These are phyloP conservation scores for Ganoderma sinense DNA, from an alignment of 1,284 basidiomycete species.

Conservation along the genomic window DNA sequence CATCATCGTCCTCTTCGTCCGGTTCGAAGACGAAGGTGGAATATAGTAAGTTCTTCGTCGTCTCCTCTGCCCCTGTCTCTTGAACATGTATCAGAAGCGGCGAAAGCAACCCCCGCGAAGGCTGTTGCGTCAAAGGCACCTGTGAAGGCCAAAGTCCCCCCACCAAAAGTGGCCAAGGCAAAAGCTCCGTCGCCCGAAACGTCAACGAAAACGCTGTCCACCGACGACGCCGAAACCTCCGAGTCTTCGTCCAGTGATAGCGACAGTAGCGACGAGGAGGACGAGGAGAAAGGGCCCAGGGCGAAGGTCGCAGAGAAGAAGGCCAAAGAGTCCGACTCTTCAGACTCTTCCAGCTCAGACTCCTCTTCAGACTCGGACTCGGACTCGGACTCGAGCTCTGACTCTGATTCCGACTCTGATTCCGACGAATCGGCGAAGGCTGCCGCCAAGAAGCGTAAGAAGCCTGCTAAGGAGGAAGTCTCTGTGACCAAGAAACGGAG, in stretches of 20 bases:
- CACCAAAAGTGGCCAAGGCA: constrained; percentile 14
- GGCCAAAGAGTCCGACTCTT: constrained; percentile 27
- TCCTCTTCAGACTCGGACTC: constrained; percentile 34
- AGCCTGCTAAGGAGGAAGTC: constrained; percentile 25
- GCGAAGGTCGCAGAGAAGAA: constrained; percentile 22
- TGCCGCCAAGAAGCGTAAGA: constrained; percentile 10
- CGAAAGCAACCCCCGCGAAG: constrained; percentile 1
- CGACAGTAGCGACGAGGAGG: constrained; percentile 14
- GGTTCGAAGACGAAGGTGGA: constrained; percentile 12
- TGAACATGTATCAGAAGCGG: neutral
- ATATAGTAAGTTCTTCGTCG: constrained; percentile 7
- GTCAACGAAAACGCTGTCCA: constrained; percentile 38
- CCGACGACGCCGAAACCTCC: constrained; percentile 25
- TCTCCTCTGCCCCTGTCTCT: neutral
- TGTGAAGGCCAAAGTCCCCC: neutral
- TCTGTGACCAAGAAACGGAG: constrained; percentile 67
- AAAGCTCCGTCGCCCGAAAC: constrained; percentile 21
- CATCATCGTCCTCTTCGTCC: constrained; percentile 12
- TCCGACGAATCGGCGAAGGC: constrained; percentile 27
- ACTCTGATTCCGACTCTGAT: constrained; percentile 23
- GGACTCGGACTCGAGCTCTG: constrained; percentile 32
- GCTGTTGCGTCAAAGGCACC: neutral
- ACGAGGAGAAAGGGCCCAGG: constrained; percentile 12
- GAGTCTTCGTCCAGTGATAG: constrained; percentile 16
- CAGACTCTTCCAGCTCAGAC: constrained; percentile 23